Evolutionary conservation across 495 filamentous ascomycete genomes (phyloP).

Genomic region (Thozetella sp.): DNA sequence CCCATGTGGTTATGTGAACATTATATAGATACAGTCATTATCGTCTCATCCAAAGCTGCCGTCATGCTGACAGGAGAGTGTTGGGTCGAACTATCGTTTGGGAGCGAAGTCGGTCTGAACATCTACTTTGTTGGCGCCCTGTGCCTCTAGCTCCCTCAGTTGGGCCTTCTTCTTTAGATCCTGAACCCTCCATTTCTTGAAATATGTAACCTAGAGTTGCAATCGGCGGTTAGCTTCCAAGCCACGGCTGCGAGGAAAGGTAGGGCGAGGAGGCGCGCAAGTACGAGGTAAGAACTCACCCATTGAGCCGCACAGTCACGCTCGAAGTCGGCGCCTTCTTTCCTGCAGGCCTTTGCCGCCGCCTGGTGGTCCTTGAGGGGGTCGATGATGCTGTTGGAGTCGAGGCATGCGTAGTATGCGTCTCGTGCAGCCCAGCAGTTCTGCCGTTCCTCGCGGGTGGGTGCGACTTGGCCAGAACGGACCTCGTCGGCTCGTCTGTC

Average conservation of each 20-base stretch:
- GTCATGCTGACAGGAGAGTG: not conserved
- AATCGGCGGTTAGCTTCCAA: not conserved
- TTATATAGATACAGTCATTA: not conserved
- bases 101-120: constrained; percentile 25
- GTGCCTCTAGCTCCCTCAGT: constrained; percentile 74
- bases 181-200: constrained; percentile 93
- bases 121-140: constrained; percentile 70
- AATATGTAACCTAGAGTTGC: constrained; percentile 87
- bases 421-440: constrained; percentile 89
- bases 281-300: constrained; percentile 14
- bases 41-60: not conserved
- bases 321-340: constrained; percentile 68
- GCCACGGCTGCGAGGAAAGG: not conserved
- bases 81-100: constrained; percentile 2
- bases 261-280: not conserved
- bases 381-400: constrained; percentile 80
- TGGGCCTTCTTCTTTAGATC: constrained; percentile 83
- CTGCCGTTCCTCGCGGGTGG: constrained; percentile 73
- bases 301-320: constrained; percentile 63
- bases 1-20: constrained; percentile 7
- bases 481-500: constrained; percentile 53
- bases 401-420: constrained; percentile 82
- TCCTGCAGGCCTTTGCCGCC: constrained; percentile 66
- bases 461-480: constrained; percentile 66
- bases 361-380: constrained; percentile 70